Base-by-base conservation (phyloP, 1,284 basidiomycete species). In the Malassezia slooffiae region DNA sequence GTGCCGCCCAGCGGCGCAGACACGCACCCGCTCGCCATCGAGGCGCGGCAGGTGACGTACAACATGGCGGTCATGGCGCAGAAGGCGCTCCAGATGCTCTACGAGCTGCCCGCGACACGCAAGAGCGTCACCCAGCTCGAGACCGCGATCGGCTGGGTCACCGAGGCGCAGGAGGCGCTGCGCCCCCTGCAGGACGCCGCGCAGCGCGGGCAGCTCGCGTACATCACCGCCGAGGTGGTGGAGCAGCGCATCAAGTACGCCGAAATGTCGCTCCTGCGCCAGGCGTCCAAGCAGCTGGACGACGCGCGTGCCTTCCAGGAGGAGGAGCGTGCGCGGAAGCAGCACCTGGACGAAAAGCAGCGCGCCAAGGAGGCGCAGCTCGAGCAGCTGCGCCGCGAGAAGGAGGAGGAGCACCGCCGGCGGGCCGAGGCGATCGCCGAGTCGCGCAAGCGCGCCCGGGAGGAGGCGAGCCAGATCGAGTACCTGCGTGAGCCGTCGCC, bases 211-310 rank as follows among this genome's bases (percentile, higher is more conserved):
- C 57, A 56, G 21, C 54, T 68, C 21, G 44, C 56, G 21, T 59
- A 61, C 50, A 60, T 68, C 47, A 48, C 62, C 20, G 47, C 54
- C 11, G 64, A 68, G 21, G 38, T 67, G 3, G 54, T 68, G 3
- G 66, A 67, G 43, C 66, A 69, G 54, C 57, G 66, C 19, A 52
- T 52, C 43, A 55, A 61, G 54, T 69, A 63, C 42, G 64, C 58
- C 28, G 58, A 57, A 24, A 54, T 47, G 17, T 60, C 58, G 15
- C 48, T 63, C 20, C 44, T 65, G 12, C 52, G 57, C 24, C 52
- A 56, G 17, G 55, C 57, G 4, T 30, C 47, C 5, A 35, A 41
- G 37, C 54, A 50, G 11, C 39, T 69, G 1, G 42, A 52, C 9
- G 58, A 67, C 21, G 54, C 62, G 38, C 49, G 50, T 17, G 48